Conservation (phyloP, 768 basidiomycete genomes). For the Bullera alba region DNA sequence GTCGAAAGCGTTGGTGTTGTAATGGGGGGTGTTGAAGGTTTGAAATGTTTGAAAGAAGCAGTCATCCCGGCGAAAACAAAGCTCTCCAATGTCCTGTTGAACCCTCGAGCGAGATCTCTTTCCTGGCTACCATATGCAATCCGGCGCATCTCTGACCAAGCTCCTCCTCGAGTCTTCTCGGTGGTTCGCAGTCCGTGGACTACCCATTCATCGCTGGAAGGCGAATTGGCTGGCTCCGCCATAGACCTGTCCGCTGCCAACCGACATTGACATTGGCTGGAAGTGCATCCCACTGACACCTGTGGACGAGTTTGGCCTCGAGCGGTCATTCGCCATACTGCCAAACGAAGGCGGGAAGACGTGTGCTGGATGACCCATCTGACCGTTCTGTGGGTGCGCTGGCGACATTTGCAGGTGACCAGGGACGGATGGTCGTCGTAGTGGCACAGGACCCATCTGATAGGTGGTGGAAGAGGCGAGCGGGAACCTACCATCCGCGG, state of each 20-base stretch:
- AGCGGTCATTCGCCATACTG: neutral
- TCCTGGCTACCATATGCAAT: too few species aligned
- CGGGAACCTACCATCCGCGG: constrained; percentile 10
- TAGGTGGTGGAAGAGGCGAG: neutral
- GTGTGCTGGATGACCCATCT: constrained; percentile 26
- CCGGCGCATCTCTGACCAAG: too few species aligned
- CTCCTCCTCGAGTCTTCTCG: too few species aligned
- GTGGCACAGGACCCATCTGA: neutral
- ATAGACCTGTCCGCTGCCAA: neutral
- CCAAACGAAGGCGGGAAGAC: constrained; percentile 29
- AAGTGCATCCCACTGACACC: constrained; percentile 2
- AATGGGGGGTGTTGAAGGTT: too few species aligned
- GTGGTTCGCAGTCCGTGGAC: too few species aligned
- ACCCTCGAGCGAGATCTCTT: too few species aligned
- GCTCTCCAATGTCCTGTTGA: too few species aligned
- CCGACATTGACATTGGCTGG: constrained; percentile 9
- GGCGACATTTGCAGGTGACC: constrained; percentile 24
- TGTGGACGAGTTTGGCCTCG: neutral
- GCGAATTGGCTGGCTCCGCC: neutral
- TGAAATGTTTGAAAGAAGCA: too few species aligned
- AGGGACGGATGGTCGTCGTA: constrained; percentile 19
- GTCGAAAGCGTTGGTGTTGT: too few species aligned
- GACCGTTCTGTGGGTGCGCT: constrained; percentile 12
- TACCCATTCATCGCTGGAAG: constrained; percentile 1
- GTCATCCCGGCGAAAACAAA: too few species aligned